Conservation (phyloP, 805 yeast genomes). For the Candida parachauliodes region DNA sequence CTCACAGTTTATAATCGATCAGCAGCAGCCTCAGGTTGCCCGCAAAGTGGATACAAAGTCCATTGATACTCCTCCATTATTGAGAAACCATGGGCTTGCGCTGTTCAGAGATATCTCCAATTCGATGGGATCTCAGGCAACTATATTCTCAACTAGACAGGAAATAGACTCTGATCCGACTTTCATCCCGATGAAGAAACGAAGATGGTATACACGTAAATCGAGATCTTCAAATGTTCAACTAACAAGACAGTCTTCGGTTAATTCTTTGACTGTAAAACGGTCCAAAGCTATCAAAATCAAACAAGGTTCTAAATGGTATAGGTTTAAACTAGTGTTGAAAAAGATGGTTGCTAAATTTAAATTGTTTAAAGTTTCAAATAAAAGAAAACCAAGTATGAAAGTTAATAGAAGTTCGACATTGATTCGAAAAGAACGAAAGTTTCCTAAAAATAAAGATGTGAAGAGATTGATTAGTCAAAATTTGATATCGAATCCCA, state of each 20-base stretch:
- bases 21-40: constrained; percentile 25
- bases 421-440: constrained; percentile 15
- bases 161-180: neutral
- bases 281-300: constrained; percentile 28
- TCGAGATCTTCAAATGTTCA: constrained; percentile 5
- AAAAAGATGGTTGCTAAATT: constrained; percentile 21
- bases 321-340: constrained; percentile 28
- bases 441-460: constrained; percentile 13
- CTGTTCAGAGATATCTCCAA: constrained; percentile 27
- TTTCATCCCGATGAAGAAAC: neutral
- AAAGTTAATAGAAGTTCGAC: constrained; percentile 9
- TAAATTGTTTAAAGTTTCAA: constrained; percentile 23
- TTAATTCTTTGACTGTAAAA: constrained; percentile 18
- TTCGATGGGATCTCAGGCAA: constrained; percentile 42
- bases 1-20: constrained; percentile 38
- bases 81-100: neutral
- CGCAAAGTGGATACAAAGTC: neutral
- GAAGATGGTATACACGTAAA: neutral
- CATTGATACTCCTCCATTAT: neutral
- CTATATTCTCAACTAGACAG: constrained; percentile 40
- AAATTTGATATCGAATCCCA: constrained; percentile 4
- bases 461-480: neutral
- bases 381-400: constrained; percentile 17
- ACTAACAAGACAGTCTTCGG: constrained; percentile 10
- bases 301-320: constrained; percentile 30